Conservation (phyloP, 2,329 filamentous ascomycete species). For the Aureobasidium vineae region DNA sequence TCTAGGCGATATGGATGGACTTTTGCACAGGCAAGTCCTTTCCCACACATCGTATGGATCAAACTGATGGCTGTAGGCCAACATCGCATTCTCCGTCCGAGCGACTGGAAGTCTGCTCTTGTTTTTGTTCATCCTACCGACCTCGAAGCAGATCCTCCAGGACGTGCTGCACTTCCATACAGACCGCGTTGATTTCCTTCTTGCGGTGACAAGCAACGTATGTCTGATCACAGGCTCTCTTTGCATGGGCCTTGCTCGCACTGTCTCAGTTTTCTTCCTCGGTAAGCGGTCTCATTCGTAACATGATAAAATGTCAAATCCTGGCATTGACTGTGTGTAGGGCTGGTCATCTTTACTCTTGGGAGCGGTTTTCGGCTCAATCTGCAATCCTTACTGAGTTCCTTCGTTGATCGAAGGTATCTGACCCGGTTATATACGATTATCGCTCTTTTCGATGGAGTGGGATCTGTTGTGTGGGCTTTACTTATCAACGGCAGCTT, state of each 20-base stretch:
- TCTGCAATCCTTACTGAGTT: constrained; percentile 11
- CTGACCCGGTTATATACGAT: constrained; percentile 8
- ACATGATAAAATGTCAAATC: no score
- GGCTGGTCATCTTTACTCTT: constrained; percentile 2
- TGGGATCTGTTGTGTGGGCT: neutral
- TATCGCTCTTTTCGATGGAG: constrained; percentile 7
- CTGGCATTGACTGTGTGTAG: neutral
- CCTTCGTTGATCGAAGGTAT: constrained; percentile 7
- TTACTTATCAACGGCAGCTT: constrained; percentile 8
- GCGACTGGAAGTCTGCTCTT: neutral
- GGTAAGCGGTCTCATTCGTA: neutral
- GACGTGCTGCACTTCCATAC: neutral
- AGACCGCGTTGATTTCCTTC: constrained; percentile 5
- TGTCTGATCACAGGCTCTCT: constrained; percentile 6
- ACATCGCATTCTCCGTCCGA: neutral
- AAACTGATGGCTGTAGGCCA: neutral
- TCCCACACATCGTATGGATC: neutral
- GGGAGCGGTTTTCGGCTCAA: neutral
- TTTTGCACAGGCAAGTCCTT: constrained; percentile 2
- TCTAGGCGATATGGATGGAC: constrained; percentile 9
- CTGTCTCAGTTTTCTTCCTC: neutral
- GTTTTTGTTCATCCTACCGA: neutral
- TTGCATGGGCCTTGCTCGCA: constrained; percentile 9
- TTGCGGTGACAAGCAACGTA: neutral
- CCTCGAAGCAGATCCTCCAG: constrained; percentile 2